Conservation (phyloP, 2,329 filamentous ascomycete genomes). For the Sporothrix pseudoabietina region DNA sequence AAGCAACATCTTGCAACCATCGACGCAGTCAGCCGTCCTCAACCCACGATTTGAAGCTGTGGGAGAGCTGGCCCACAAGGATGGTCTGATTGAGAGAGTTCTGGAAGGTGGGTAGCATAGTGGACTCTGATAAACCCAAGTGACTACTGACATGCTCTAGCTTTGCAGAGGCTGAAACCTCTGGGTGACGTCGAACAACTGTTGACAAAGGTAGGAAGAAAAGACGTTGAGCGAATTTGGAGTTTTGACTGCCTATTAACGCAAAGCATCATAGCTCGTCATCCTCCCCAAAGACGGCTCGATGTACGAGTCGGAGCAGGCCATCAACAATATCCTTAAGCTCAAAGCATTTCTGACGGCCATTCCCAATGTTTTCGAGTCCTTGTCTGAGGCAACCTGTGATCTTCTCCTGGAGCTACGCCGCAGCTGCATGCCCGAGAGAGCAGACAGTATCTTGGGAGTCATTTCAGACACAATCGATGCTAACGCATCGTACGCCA, state of each 20-base stretch:
- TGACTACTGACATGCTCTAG: neutral
- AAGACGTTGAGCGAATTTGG: no score
- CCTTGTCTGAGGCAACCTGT: conserved; percentile 65
- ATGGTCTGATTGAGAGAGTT: conserved; percentile 79
- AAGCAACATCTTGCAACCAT: conserved; percentile 85
- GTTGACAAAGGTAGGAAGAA: conserved; percentile 64
- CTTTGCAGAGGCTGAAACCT: conserved; percentile 51
- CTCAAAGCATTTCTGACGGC: conserved; percentile 77
- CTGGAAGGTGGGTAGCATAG: conserved; percentile 58
- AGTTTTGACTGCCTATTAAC: neutral
- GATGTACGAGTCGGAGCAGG: conserved; percentile 72
- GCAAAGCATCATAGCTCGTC: conserved; percentile 61
- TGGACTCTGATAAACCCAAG: neutral
- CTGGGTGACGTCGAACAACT: conserved; percentile 80
- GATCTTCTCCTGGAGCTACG: conserved; percentile 68
- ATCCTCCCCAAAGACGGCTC: conserved; percentile 67
- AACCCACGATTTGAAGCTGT: conserved; percentile 76
- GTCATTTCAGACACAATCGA: conserved; percentile 75
- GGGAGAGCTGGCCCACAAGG: conserved; percentile 76
- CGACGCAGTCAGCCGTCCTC: conserved; percentile 69
- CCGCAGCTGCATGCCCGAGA: conserved; percentile 66
- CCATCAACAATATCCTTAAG: conserved; percentile 83
- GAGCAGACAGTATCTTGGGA: conserved; percentile 61
- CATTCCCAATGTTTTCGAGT: conserved; percentile 67
- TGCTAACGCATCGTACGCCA: conserved; percentile 76